Base-by-base conservation (phyloP, 1,139 yeast species). In the Arxiozyma telluris region DNA sequence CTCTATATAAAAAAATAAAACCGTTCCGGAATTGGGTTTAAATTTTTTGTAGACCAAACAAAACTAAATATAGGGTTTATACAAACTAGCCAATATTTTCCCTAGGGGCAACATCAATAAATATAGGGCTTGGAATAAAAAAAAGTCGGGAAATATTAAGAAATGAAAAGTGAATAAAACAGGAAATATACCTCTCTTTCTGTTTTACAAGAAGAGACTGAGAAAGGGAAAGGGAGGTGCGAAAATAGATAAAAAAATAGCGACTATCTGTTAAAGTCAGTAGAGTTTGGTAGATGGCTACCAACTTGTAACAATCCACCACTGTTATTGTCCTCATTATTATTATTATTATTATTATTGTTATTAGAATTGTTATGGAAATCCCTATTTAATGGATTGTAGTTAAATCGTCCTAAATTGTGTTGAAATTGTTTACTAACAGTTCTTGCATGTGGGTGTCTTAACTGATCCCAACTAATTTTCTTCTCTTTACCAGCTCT, bases 381-480 rank as follows among this genome's bases (percentile, higher is more conserved):
- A 3, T 34, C n/a, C 39, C n/a, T 12, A 34, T 34, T 34, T 34
- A 34, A 34, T 1, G 39, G 39, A 34, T 12, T 34, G 3, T 34
- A 3, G 18, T 27, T 30, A 22, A 41, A 18, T 8, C 21, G 44
- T 18, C 44, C 12, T 15, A 41, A 15, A 30, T 50, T 44, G 8
- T 49, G 27, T 42, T 49, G 46, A 25, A 30, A 15, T 41, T 44
- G 12, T 44, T 27, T 34, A n/a, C 59, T 51, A 4, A 55, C 55
- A 11, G 55, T 48, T 17, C 61, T 56, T 9, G 61, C 55, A 48
- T 64, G 68, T 1, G 70, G 70, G 45, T 53, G 59, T 27, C 61
- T 54, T 21, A 64, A 45, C 30, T 57, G 53, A 27, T 58, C 59
- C 17, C 58, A 54, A 27, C 57, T 56, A 34, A 59, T 51, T 49